phyloP scores from a whole-genome alignment of 371 early-diverging fungal species.

The Rhizomucor pusillus region DNA sequence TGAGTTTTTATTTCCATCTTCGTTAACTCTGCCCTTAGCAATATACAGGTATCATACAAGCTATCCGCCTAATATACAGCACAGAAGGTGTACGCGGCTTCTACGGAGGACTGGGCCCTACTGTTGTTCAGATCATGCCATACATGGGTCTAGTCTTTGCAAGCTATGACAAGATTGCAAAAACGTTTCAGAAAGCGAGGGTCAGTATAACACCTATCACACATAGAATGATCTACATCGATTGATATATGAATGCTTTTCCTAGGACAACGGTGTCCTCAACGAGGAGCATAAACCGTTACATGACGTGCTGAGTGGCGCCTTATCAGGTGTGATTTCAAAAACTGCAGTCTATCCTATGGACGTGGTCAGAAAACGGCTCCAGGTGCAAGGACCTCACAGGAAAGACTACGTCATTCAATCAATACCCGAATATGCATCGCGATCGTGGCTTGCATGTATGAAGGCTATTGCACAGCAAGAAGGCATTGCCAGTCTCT shows the following conservation, averaged over 20 bases:
- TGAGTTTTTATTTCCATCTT: too few relatives aligned
- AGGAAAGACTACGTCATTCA: conserved; percentile 45
- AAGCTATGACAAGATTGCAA: conserved; percentile 65
- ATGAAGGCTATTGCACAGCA: conserved; percentile 58
- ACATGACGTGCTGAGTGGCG: conserved; percentile 81
- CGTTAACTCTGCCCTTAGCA: conserved; percentile 26
- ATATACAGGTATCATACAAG: conserved; percentile 62
- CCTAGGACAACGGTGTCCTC: conserved; percentile 28
- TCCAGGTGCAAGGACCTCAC: conserved; percentile 78
- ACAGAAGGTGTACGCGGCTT: conserved; percentile 82
- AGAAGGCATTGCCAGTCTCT: conserved; percentile 84
- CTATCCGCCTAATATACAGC: conserved; percentile 59
- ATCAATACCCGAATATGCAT: conserved; percentile 48
- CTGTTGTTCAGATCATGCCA: conserved; percentile 87
- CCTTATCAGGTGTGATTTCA: conserved; percentile 74
- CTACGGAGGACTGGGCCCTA: conserved; percentile 83
- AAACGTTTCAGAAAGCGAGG: conserved; percentile 35
- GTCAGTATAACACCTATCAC: conserved; percentile 18
- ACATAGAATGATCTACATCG: not conserved
- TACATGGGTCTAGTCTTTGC: conserved; percentile 89
- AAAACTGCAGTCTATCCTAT: conserved; percentile 90
- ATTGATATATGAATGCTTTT: not conserved
- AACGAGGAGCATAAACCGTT: conserved; percentile 25
- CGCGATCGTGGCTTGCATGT: conserved; percentile 49
- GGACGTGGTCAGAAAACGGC: conserved; percentile 80